A percentile compares a stretch with the other conserved stretches of the same genome.
These are phyloP conservation scores for Fusarium tuaranense DNA, from an alignment of 2,329 filamentous ascomycete genomes.

Conservation along the genomic window DNA sequence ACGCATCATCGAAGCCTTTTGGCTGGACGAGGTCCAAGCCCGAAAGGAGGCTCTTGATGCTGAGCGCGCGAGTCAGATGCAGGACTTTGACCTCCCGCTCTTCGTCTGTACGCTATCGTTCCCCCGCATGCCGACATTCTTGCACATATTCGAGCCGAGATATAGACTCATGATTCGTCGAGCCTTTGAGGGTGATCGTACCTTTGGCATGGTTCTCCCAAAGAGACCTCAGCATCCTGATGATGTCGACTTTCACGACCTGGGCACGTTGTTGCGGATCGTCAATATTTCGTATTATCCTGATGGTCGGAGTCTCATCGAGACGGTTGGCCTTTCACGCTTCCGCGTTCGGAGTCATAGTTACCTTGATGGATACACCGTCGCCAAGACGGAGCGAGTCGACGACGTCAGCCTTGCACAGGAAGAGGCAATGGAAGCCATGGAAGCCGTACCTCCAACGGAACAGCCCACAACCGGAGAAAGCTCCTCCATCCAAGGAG, in stretches of 20 bases:
- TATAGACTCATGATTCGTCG: conserved; percentile 91
- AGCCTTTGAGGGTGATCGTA: conserved; percentile 77
- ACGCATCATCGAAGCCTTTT: conserved; percentile 75
- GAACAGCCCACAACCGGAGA: background rate
- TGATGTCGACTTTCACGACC: conserved; percentile 69
- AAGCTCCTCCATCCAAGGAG: background rate
- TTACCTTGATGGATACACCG: conserved; percentile 79
- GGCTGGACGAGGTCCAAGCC: conserved; percentile 71
- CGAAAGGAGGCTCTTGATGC: conserved; percentile 66
- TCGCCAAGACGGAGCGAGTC: conserved; percentile 80
- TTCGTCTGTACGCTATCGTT: conserved; percentile 88
- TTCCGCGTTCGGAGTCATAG: conserved; percentile 78
- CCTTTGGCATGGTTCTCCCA: conserved; percentile 88
- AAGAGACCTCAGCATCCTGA: conserved; percentile 60
- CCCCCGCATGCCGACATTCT: conserved; percentile 84
- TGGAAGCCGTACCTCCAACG: conserved; percentile 59
- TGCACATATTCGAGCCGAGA: conserved; percentile 93
- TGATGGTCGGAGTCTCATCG: conserved; percentile 85
- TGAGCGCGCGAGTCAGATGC: conserved; percentile 67
- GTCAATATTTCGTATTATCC: conserved; percentile 78
- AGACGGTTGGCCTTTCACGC: conserved; percentile 80
- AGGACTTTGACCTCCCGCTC: conserved; percentile 73
- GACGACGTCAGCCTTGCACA: conserved; percentile 86
- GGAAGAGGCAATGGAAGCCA: conserved; percentile 80
- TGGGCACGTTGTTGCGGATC: conserved; percentile 84